Evolutionary conservation across 2,329 filamentous ascomycete species (phyloP), one percentile per base, ranked within the genome.

Genomic region (Colletotrichum filicis): DNA sequence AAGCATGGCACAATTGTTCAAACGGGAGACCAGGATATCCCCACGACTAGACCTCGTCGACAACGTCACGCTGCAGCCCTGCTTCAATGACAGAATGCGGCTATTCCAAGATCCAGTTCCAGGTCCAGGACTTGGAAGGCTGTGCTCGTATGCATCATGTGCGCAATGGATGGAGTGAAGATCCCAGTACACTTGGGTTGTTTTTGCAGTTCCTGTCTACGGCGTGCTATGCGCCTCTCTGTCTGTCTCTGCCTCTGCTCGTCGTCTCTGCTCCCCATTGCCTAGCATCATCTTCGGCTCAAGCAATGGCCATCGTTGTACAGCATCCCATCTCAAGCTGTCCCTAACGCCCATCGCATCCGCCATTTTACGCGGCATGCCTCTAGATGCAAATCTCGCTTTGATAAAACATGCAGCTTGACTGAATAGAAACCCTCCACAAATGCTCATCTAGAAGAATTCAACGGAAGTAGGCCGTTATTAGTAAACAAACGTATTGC

Each of bases 311-410:
- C 59, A 65, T 73, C 60, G 71, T 62, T 70, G 26, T 56, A 57
- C 12, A 55, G 30, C 19, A 26, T 53, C 61, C 61, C 28, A 12
- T 12, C 53, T 37, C 19, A 26, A 32, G 22, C 12, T 30, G 28
- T 35, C 26, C 28, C 16, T 22, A n/a, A 24, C 32, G 9, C 55
- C 60, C 60, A n/a, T 55, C 28, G 49, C 42, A 56, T 46, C 37
- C 60, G 53, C 56, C 35, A 14, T 53, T 71, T 49, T 66, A 35
- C 61, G 60, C 56, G 56, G 56, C 52, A 37, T 49, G 56, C 46
- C 66, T 73, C 71, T 73, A 71, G 71, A 73, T 73, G 71, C 60
- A 70, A 71, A 37, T 73, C n/a, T 73, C 71, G 71, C 71, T 73
- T 42, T 66, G 71, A 71, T 69, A 46, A 61, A 64, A 52, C 37